A percentile compares a stretch with the other conserved stretches of the same genome.
phyloP scores from a whole-genome alignment of 495 filamentous ascomycete genomes.

The Mytilinidion resinicola region DNA sequence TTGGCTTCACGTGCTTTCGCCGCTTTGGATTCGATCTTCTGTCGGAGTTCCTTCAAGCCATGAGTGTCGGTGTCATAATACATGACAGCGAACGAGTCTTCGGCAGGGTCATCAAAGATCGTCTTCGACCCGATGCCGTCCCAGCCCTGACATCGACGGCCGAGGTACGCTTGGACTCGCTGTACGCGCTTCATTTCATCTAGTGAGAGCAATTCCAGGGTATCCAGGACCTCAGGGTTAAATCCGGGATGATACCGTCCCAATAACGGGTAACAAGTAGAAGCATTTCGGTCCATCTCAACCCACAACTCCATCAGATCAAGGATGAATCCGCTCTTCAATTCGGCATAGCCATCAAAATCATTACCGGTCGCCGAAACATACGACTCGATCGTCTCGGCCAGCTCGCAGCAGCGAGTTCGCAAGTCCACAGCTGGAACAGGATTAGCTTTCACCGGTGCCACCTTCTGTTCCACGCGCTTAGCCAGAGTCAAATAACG shows the following conservation, averaged over 20 bases:
- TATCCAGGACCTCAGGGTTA: slow-evolving; percentile 43
- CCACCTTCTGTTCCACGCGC: slow-evolving; percentile 1
- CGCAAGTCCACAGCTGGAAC: neutral
- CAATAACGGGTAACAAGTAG: slow-evolving; percentile 34
- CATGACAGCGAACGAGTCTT: slow-evolving; percentile 41
- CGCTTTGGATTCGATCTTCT: slow-evolving; percentile 37
- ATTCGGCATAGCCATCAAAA: slow-evolving; percentile 44
- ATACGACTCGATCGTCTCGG: slow-evolving; percentile 36
- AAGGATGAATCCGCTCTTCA: slow-evolving; percentile 43
- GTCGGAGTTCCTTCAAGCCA: slow-evolving; percentile 19
- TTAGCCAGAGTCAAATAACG: neutral
- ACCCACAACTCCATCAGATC: slow-evolving; percentile 43
- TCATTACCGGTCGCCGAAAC: slow-evolving; percentile 30
- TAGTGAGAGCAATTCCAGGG: slow-evolving; percentile 41
- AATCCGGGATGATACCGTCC: slow-evolving; percentile 38
- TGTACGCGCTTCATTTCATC: slow-evolving; percentile 46
- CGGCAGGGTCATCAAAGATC: slow-evolving; percentile 41
- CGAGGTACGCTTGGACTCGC: slow-evolving; percentile 44
- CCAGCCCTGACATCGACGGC: slow-evolving; percentile 26
- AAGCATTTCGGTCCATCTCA: slow-evolving; percentile 35
- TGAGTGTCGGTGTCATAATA: slow-evolving; percentile 35
- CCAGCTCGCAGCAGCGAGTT: slow-evolving; percentile 36
- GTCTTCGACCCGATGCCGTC: slow-evolving; percentile 31
- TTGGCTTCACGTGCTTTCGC: slow-evolving; percentile 30
- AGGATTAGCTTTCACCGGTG: neutral